These are phyloP conservation scores for Scortechinia acanthostroma DNA, from an alignment of 2,329 filamentous ascomycete genomes.

Conservation along the genomic window DNA sequence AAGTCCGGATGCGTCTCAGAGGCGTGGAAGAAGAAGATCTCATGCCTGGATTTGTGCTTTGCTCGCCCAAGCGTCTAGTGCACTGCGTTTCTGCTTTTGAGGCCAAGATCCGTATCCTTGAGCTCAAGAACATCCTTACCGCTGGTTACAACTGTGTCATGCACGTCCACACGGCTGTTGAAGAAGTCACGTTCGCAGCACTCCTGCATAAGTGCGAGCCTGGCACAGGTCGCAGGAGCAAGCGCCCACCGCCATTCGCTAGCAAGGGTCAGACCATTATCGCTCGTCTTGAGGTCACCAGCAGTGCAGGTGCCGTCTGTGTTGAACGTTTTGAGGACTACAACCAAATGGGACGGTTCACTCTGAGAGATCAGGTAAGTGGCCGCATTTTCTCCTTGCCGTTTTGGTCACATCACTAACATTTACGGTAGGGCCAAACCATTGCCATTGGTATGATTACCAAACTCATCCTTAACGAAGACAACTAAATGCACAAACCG, in stretches of 20 bases:
- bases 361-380: constrained; percentile 75
- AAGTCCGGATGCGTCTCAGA: constrained; percentile 83
- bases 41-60: constrained; percentile 88
- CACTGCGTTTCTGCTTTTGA: constrained; percentile 87
- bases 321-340: constrained; percentile 95
- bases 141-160: constrained; percentile 97
- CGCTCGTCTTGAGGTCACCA: constrained; percentile 79
- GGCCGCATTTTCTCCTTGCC: background rate
- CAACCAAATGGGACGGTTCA: constrained; percentile 86
- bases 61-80: constrained; percentile 86
- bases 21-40: constrained; percentile 98
- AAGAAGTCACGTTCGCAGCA: constrained; percentile 86
- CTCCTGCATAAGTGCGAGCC: constrained; percentile 93
- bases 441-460: constrained; percentile 99
- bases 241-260: constrained; percentile 84
- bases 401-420: constrained; percentile 13
- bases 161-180: constrained; percentile 93
- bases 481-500: background rate
- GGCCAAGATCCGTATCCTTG: constrained; percentile 90
- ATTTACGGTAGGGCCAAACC: constrained; percentile 72
- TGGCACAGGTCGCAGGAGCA: constrained; percentile 87
- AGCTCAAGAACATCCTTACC: constrained; percentile 86
- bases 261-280: constrained; percentile 80
- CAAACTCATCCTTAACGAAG: constrained; percentile 53
- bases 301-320: constrained; percentile 79